These are phyloP conservation scores for Dothistroma septosporum DNA, from an alignment of 2,329 filamentous ascomycete genomes.

Conservation along the genomic window DNA sequence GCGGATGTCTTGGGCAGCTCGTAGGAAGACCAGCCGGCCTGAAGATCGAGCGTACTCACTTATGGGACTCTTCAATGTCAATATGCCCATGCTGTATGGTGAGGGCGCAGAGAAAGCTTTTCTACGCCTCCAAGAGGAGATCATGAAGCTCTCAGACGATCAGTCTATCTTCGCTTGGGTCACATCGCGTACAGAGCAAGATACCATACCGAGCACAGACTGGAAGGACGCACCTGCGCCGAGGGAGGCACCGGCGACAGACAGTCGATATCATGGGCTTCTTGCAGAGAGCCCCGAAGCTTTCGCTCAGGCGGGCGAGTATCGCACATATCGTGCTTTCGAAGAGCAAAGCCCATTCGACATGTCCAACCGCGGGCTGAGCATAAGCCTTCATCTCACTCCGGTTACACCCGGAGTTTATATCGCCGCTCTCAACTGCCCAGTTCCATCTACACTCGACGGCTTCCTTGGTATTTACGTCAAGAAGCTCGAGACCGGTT, in stretches of 20 bases:
- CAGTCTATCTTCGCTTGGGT: constrained; percentile 3
- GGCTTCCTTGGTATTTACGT: neutral
- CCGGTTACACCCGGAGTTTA: neutral
- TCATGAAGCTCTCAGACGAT: constrained; percentile 15
- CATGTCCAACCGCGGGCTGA: neutral
- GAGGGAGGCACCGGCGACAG: neutral
- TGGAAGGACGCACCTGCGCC: neutral
- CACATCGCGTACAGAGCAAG: neutral
- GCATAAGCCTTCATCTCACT: constrained; percentile 1
- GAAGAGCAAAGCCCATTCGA: neutral
- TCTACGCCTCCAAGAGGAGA: constrained; percentile 20
- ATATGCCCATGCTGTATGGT: constrained; percentile 13
- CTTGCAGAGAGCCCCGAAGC: neutral
- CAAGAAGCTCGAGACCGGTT: neutral
- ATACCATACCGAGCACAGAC: neutral
- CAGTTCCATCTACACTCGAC: neutral
- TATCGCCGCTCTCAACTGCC: constrained; percentile 2
- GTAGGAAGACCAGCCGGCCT: constrained; percentile 4
- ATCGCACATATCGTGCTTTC: constrained; percentile 1
- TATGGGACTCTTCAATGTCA: constrained; percentile 14
- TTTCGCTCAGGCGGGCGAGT: neutral
- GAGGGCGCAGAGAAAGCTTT: constrained; percentile 17
- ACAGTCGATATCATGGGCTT: neutral
- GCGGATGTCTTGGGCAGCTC: constrained; percentile 13
- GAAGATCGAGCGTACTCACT: constrained; percentile 15